These are phyloP conservation scores for Fusarium sambucinum DNA, from an alignment of 2,329 filamentous ascomycete genomes.

Conservation along the genomic window DNA sequence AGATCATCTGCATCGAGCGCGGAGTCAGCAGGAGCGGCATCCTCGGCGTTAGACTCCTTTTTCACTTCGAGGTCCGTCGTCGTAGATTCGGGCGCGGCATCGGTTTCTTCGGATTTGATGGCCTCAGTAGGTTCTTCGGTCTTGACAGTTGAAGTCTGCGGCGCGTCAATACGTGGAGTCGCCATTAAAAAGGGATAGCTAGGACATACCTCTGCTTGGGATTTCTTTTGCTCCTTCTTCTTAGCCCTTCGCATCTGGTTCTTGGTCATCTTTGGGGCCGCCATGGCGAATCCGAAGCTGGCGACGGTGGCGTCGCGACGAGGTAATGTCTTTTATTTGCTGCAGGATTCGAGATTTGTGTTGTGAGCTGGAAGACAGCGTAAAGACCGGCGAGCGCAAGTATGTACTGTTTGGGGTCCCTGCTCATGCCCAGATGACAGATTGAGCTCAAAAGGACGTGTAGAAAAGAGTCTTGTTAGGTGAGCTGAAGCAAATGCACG, in stretches of 20 bases:
- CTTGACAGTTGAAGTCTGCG: conserved; percentile 33
- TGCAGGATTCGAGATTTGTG: conserved; percentile 51
- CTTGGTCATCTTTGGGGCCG: conserved; percentile 82
- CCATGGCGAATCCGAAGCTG: conserved; percentile 62
- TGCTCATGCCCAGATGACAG: conserved; percentile 50
- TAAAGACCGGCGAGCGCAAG: conserved; percentile 52
- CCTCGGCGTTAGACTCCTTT: conserved; percentile 51
- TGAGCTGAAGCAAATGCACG: conserved; percentile 22
- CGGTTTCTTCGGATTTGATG: conserved; percentile 45
- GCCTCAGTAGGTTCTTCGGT: conserved; percentile 37
- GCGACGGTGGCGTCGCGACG: conserved; percentile 46
- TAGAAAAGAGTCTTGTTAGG: background rate
- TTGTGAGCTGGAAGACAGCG: conserved; percentile 55
- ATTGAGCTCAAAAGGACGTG: background rate
- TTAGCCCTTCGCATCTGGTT: conserved; percentile 93
- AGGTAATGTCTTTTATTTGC: conserved; percentile 46
- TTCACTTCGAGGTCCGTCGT: conserved; percentile 59
- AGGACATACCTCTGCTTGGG: conserved; percentile 64
- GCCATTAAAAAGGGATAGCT: background rate
- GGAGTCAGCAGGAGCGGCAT: conserved; percentile 57
- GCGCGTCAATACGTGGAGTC: conserved; percentile 35
- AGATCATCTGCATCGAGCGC: conserved; percentile 69
- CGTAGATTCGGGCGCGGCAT: conserved; percentile 52
- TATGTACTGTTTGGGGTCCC: conserved; percentile 55
- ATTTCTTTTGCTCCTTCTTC: conserved; percentile 91